phyloP scores from a whole-genome alignment of 768 basidiomycete species.

The Hydnum rufescens region DNA sequence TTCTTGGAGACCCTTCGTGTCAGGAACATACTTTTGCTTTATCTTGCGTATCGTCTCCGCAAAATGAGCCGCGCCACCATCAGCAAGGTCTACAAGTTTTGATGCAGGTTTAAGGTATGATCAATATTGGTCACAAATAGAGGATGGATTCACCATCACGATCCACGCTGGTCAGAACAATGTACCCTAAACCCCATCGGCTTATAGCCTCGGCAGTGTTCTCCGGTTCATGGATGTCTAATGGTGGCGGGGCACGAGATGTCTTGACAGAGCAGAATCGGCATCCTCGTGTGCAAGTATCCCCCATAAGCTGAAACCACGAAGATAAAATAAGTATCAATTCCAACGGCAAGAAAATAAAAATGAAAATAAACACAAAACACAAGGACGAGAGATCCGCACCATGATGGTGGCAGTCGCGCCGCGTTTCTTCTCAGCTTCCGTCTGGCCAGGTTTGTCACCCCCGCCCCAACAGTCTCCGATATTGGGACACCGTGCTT shows the following conservation, averaged over 20 bases:
- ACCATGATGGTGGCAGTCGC: conserved; percentile 99
- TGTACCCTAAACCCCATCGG: conserved; percentile 95
- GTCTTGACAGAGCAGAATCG: conserved; percentile 97
- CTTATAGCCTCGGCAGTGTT: conserved; percentile 96
- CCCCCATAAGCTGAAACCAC: conserved; percentile 72
- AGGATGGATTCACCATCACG: conserved; percentile 70
- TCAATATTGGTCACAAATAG: too few species aligned
- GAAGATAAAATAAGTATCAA: neutral
- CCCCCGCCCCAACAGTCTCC: conserved; percentile 98
- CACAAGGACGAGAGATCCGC: conserved; percentile 11
- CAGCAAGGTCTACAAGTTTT: conserved; percentile 64
- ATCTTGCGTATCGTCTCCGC: conserved; percentile 89
- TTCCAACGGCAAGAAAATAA: neutral
- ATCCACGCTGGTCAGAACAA: conserved; percentile 91
- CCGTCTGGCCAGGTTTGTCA: conserved; percentile 34
- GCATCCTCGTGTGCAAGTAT: conserved; percentile 95
- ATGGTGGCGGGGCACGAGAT: conserved; percentile 62
- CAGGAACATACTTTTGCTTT: conserved; percentile 64
- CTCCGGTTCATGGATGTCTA: conserved; percentile 94
- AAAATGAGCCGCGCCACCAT: conserved; percentile 87
- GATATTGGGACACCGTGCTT: conserved; percentile 96
- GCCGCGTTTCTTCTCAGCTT: conserved; percentile 51
- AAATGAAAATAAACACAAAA: neutral
- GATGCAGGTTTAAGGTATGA: too few species aligned
- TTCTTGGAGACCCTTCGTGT: neutral